Conservation (phyloP, 2,329 filamentous ascomycete genomes). For the Verticillium klebahnii region DNA sequence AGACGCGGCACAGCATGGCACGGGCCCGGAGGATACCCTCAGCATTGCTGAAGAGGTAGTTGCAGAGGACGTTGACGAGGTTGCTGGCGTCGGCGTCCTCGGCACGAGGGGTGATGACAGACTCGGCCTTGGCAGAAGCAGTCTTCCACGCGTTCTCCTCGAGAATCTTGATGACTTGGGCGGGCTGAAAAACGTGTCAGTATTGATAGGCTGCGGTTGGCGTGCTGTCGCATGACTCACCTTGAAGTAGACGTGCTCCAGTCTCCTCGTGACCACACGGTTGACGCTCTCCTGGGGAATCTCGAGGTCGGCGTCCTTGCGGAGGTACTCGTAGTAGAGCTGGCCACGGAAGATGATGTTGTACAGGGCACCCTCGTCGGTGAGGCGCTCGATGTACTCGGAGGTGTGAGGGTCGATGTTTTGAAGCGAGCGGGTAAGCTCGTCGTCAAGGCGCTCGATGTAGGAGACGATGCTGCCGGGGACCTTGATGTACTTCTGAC, state of each 20-base stretch:
- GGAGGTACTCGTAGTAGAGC: constrained; percentile 81
- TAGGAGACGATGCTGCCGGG: constrained; percentile 93
- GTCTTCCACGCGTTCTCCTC: constrained; percentile 93
- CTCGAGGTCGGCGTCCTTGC: constrained; percentile 65
- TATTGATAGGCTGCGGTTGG: not conserved
- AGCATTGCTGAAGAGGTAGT: constrained; percentile 90
- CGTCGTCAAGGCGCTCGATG: constrained; percentile 91
- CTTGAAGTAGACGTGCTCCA: constrained; percentile 99
- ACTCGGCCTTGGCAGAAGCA: constrained; percentile 66
- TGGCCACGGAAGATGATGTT: constrained; percentile 84
- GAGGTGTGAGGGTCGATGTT: constrained; percentile 97
- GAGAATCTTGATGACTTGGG: constrained; percentile 86
- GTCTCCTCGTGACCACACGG: constrained; percentile 84
- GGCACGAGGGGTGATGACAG: constrained; percentile 71
- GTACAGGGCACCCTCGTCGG: constrained; percentile 87
- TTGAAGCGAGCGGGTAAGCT: constrained; percentile 94
- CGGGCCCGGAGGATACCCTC: constrained; percentile 94
- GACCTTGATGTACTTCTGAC: constrained; percentile 81
- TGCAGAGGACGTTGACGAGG: constrained; percentile 84
- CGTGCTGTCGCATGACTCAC: constrained; percentile 31
- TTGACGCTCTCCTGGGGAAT: constrained; percentile 83
- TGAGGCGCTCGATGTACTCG: constrained; percentile 93
- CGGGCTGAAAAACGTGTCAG: constrained; percentile 50
- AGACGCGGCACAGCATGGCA: constrained; percentile 97
- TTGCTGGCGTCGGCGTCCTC: constrained; percentile 63